Base-by-base conservation (phyloP, 352 stramenopile genomes). In the Achlya hypogyna region DNA sequence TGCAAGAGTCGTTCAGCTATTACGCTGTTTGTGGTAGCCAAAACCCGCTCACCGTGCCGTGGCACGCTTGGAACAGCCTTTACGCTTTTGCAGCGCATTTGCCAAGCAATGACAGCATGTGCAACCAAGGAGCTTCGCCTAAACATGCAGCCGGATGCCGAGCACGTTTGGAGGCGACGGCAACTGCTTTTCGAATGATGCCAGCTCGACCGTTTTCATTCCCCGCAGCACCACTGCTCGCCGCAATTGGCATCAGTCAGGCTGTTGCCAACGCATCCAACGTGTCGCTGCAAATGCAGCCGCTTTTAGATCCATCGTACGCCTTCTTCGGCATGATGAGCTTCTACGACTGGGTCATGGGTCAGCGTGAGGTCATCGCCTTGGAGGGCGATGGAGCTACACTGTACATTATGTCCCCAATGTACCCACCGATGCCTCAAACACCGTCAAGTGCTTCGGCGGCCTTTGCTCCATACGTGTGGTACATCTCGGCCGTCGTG, bases 321-420 rank as follows among this genome's bases (percentile, higher is more conserved):
- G 34, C 12, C 8, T 10, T 58, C 10, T 67, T 67, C 58, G 60
- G 60, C 12, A 58, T 38, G 60, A 58, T 58, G 27, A n/a, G n/a
- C 45, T 20, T 67, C 20, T 67, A 56, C 32, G 40, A 67, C 10
- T 67, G 60, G 60, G 60, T 43, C 31, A 38, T 25, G 27, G 32
- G 29, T 10, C 35, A 56, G 31, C 60, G 60, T 20, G 60, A 67
- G 28, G 60, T 38, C n/a, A 32, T 67, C 0, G 16, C 40, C 38
- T 59, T 67, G 18, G 25, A 51, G n/a, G 42, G 42, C 32, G 60
- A 67, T n/a, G n/a, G 45, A 8, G 6, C n/a, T 18, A 53, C 23
- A 5, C 22, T 67, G 12, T 18, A 54, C 8, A 28, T 67, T 54
- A 16, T 67, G 5, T 67, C 60, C 10, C 16, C 27, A 20, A 18